Evolutionary conservation across 2,329 filamentous ascomycete genomes (phyloP).

Genomic region (Alternaria ventricosa): DNA sequence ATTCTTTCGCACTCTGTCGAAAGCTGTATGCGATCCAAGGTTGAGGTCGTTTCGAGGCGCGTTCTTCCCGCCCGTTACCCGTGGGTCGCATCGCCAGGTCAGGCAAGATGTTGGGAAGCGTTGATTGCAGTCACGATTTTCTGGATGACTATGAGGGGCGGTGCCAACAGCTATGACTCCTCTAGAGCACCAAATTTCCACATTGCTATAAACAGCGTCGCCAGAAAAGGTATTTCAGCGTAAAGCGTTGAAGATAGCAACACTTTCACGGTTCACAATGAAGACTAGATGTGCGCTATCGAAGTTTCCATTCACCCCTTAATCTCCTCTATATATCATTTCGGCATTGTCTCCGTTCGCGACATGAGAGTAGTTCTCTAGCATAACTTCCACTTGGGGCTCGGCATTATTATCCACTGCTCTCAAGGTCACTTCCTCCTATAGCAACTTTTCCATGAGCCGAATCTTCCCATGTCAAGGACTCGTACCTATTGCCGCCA

Average conservation of each 20-base stretch:
- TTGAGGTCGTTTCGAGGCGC: neutral
- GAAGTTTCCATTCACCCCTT: neutral
- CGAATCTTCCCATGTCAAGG: too few species aligned
- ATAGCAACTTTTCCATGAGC: neutral
- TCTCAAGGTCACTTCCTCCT: neutral
- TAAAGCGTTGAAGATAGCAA: slow-evolving; percentile 3
- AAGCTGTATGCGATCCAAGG: neutral
- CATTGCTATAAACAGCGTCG: neutral
- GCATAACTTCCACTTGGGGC: neutral
- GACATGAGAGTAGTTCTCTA: neutral
- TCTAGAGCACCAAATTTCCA: neutral
- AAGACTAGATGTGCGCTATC: neutral
- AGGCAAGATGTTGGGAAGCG: neutral
- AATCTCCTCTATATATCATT: neutral
- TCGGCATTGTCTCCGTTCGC: neutral
- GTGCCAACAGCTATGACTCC: neutral
- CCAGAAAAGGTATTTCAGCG: slow-evolving; percentile 1
- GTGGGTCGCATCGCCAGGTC: neutral
- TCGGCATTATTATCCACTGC: neutral
- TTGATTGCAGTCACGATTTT: neutral
- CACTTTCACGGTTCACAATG: slow-evolving; percentile 1
- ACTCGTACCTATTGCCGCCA: neutral
- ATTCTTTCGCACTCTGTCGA: neutral
- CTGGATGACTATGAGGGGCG: neutral
- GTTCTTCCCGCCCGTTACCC: neutral